Conservation (phyloP, 495 filamentous ascomycete species). For the Letharia lupina region DNA sequence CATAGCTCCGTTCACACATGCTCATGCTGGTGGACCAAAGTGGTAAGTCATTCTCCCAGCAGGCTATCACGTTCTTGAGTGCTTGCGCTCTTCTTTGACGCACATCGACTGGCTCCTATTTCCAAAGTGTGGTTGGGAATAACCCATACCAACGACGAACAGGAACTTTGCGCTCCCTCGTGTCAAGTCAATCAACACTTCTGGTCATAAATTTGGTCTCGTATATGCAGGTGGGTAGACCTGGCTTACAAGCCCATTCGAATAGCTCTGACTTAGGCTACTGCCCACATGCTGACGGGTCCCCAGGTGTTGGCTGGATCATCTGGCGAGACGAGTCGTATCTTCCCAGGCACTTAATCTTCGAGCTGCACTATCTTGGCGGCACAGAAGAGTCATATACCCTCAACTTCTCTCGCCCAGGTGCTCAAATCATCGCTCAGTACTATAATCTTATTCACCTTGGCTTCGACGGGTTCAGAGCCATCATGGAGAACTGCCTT, state of each 20-base stretch:
- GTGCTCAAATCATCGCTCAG: constrained; percentile 62
- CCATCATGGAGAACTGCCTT: constrained; percentile 65
- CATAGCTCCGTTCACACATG: constrained; percentile 62
- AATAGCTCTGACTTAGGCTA: constrained; percentile 35
- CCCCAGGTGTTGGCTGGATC: constrained; percentile 56
- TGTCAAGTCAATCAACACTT: constrained; percentile 67
- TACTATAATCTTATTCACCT: constrained; percentile 74
- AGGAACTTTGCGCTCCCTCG: constrained; percentile 64
- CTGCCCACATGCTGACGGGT: constrained; percentile 28
- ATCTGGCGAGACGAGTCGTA: constrained; percentile 62
- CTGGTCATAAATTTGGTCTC: constrained; percentile 68
- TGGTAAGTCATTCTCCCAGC: constrained; percentile 36
- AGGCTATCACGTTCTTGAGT: neutral
- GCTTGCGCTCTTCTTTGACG: neutral
- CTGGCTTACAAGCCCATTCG: neutral
- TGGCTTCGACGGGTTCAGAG: constrained; percentile 55
- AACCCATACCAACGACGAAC: neutral
- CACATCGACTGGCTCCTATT: neutral
- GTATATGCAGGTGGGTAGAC: constrained; percentile 45
- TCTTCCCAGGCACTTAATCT: constrained; percentile 63
- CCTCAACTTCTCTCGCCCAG: constrained; percentile 68
- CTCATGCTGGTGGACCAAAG: constrained; percentile 49
- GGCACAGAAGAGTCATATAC: constrained; percentile 67
- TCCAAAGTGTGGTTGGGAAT: neutral
- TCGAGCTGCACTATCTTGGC: constrained; percentile 67